Conservation (phyloP, 1,284 basidiomycete genomes). For the Pisolithus thermaeus region DNA sequence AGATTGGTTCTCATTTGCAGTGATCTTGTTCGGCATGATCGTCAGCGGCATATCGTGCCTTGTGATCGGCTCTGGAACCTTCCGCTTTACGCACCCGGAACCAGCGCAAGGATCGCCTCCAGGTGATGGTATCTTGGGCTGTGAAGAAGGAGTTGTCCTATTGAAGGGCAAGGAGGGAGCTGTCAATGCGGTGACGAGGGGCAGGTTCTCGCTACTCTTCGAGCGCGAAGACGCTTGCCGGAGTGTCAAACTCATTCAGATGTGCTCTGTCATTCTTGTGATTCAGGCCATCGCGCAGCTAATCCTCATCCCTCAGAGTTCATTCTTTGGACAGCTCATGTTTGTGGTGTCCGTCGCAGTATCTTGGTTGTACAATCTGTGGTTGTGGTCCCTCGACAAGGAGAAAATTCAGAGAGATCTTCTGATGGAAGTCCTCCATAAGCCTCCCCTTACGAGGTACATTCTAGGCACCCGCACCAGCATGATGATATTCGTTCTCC, state of each 20-base stretch:
- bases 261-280: no score
- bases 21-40: slow-evolving; percentile 26
- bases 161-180: no score
- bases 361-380: slow-evolving; percentile 12
- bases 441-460: slow-evolving; percentile 1
- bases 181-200: no score
- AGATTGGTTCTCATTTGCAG: slow-evolving; percentile 23
- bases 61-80: slow-evolving; percentile 21
- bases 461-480: slow-evolving; percentile 7
- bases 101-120: slow-evolving; percentile 18
- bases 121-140: no score
- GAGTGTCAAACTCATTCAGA: no score
- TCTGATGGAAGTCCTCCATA: not conserved
- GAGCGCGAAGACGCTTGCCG: no score
- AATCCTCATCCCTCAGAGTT: not conserved
- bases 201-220: no score
- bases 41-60: slow-evolving; percentile 22
- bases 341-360: slow-evolving; percentile 11
- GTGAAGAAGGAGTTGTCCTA: no score
- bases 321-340: slow-evolving; percentile 12
- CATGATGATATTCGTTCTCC: slow-evolving; percentile 9
- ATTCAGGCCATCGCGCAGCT: no score
- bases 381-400: slow-evolving; percentile 8
- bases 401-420: slow-evolving; percentile 9
- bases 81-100: slow-evolving; percentile 16